Base-by-base conservation (phyloP, 164 flowering plant genomes). In the Annona squamosa region DNA sequence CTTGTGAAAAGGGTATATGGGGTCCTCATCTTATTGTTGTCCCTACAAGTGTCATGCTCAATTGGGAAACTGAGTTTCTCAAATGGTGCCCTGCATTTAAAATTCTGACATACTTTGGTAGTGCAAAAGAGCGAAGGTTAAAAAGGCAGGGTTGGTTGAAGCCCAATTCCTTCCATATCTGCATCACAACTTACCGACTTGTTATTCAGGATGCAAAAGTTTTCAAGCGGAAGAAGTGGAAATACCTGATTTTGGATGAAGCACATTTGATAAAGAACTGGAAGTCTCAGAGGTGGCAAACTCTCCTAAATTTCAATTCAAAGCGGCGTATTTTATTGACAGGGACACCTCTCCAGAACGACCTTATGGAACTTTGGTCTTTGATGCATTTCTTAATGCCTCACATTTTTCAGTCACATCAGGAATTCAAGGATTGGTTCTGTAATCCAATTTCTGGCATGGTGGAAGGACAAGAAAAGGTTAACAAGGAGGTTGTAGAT, bases 331-430 rank as follows among this genome's bases (percentile, higher is more conserved):
- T 95, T 70, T 83, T 95, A 66, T 83, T 93, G 78, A 95, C 99
- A 47, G 99, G 99, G 71, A 95, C 99, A 13, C 99, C 99, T 10
- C 79, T 95, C 71, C 99, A 95, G 86, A 95, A 95, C 81, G 99
- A 95, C 82, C 94, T 95, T 10, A 95, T 95, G 99, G 99, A 95
- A 77, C 90, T 95, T 4, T 95, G 99, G 99, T 95, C 99, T 70
- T 84, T 95, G 41, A 95, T 95, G 99, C 99, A 95, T 87, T 95
- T 95, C 79, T 88, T 95, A 87, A 95, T 95, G 99, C 99, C 99
- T 26, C 99, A 95, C 72, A 73, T 95, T 6, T 95, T 95, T 82
- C 99, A 93, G 79, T 95, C 99, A 73, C 99, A 95, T 80, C 99
- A 95, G 78, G 99, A 95, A 78, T 95, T 95, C 80, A 95, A 95